These are phyloP conservation scores for Saccharomyces hybrid DNA, from an alignment of 1,139 yeast genomes.

Conservation along the genomic window DNA sequence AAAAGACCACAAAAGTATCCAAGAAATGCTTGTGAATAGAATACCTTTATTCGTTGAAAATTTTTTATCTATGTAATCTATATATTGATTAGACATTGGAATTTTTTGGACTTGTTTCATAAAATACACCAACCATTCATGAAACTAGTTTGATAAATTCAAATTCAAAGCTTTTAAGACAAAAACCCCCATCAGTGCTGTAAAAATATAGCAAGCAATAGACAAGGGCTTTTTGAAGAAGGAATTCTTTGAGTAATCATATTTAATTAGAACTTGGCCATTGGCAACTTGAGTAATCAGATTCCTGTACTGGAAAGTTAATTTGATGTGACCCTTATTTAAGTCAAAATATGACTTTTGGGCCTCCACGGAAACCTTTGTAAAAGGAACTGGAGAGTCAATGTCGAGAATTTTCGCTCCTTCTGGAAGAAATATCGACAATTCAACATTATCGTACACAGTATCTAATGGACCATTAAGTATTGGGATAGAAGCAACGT, in stretches of 20 bases:
- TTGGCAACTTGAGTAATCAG: constrained; percentile 63
- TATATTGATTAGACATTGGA: no score
- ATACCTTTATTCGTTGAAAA: neutral
- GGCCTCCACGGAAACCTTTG: constrained; percentile 34
- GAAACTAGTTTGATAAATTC: constrained; percentile 5
- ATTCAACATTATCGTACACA: constrained; percentile 54
- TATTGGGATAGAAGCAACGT: constrained; percentile 61
- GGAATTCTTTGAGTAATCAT: constrained; percentile 49
- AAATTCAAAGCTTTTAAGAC: constrained; percentile 33
- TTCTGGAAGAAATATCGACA: constrained; percentile 78
- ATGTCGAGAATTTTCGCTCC: constrained; percentile 62
- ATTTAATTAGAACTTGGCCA: constrained; percentile 53
- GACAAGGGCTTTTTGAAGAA: constrained; percentile 59
- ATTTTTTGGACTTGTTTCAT: no score
- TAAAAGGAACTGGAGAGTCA: constrained; percentile 48
- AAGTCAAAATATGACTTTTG: constrained; percentile 72
- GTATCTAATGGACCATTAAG: constrained; percentile 65
- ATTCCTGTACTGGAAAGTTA: constrained; percentile 55
- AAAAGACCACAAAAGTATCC: neutral
- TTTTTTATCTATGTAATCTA: no score
- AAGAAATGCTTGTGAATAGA: neutral
- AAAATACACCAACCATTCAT: no score
- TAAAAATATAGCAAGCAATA: constrained; percentile 57
- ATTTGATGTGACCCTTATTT: constrained; percentile 68
- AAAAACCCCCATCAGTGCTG: constrained; percentile 54